phyloP scores from a whole-genome alignment of 768 basidiomycete genomes.

The Mycena metata region DNA sequence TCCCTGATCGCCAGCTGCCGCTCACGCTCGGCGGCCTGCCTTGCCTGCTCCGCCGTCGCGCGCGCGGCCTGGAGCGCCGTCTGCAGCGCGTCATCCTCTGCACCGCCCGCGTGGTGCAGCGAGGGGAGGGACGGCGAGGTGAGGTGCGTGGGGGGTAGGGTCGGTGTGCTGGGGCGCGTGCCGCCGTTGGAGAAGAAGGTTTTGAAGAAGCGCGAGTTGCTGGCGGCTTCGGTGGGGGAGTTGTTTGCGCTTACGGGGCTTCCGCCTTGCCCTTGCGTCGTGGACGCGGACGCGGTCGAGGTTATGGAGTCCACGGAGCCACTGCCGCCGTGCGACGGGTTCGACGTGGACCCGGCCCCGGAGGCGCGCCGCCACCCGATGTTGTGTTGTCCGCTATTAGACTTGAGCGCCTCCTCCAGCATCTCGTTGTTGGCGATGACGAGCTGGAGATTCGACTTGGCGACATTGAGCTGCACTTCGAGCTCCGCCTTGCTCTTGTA shows the following conservation, averaged over 20 bases:
- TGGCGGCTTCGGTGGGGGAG: slow-evolving; percentile 37
- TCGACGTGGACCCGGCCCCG: slow-evolving; percentile 43
- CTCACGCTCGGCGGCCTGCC: slow-evolving; percentile 48
- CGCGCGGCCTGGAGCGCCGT: slow-evolving; percentile 32
- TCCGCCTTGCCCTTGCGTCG: no score
- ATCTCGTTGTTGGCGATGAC: slow-evolving; percentile 95
- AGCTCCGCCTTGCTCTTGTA: slow-evolving; percentile 83
- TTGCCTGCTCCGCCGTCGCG: slow-evolving; percentile 41
- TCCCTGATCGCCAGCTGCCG: slow-evolving; percentile 57
- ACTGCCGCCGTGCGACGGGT: neutral
- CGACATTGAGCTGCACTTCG: slow-evolving; percentile 86
- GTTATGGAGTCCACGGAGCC: neutral
- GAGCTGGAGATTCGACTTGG: slow-evolving; percentile 90
- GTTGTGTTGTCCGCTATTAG: slow-evolving; percentile 63
- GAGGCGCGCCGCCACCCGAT: slow-evolving; percentile 83
- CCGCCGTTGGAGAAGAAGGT: slow-evolving; percentile 70
- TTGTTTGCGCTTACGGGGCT: slow-evolving; percentile 8
- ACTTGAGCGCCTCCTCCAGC: slow-evolving; percentile 89
- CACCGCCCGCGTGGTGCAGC: slow-evolving; percentile 21
- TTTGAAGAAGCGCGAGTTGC: slow-evolving; percentile 70
- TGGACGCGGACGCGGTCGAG: no score
- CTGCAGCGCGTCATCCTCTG: slow-evolving; percentile 42
- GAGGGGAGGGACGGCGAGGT: slow-evolving; percentile 33
- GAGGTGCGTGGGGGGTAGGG: slow-evolving; percentile 22
- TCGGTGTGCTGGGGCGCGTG: slow-evolving; percentile 37